Base-by-base conservation (phyloP, 2,329 filamentous ascomycete genomes). In the Zelopaecilomyces penicillatus region DNA sequence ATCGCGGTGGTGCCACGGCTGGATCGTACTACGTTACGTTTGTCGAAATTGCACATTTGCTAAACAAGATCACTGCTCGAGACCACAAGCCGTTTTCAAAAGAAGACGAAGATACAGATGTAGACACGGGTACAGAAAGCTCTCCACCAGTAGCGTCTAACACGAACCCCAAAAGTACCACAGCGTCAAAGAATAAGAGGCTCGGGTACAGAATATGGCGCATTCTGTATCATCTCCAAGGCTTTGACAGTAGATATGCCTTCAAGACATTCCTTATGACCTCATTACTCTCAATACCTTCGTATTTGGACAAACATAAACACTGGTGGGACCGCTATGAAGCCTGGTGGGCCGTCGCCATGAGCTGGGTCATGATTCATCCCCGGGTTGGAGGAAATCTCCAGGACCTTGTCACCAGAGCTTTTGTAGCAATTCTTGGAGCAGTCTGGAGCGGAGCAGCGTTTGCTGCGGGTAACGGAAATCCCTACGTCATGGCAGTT, bases 341-440 rank as follows among this genome's bases (percentile, higher is more conserved):
- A 44, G 66, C 61, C 7, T 81, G 77, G 77, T 80, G 77, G 76
- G 70, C 70, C 9, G 75, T 79, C 2, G 67, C 73, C 10, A 69
- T 76, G 56, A 74, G 71, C 26, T 80, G 76, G 75, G 62, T 76
- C 32, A 74, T 77, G 58, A 74, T 65, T 43, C 62, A 67, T 41
- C 59, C 63, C 7, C 64, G 74, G 39, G 73, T 76, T 3, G 76
- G 76, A 7, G 77, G 76, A 7, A 80, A 78, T 44, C 53, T 78
- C 6, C 74, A 78, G 52, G 76, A 80, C 54, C 62, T 80, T 26
- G 56, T 76, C n/a, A 71, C 69, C 3, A 67, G 77, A 46, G 65
- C 67, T 4, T 61, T 71, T 30, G 68, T 70, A 31, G 74, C 66
- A 3, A 58, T 74, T 10, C 57, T 79, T 4, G 76, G 76, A 10